These are phyloP conservation scores for Haematococcus lacustris DNA, from an alignment of 139 green algal species.

Conservation along the genomic window DNA sequence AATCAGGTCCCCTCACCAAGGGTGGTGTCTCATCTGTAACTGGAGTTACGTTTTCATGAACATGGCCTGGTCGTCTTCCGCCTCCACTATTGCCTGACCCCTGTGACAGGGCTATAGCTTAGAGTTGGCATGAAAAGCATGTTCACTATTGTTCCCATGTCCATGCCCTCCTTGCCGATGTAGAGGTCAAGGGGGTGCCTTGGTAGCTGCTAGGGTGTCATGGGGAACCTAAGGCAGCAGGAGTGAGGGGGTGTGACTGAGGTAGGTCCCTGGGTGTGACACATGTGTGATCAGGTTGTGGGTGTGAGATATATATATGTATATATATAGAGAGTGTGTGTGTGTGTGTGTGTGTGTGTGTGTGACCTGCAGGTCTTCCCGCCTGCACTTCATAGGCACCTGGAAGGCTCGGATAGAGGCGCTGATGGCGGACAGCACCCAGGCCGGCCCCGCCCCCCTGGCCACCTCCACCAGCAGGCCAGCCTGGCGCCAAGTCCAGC, in stretches of 20 bases:
- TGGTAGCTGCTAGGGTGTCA: not conserved
- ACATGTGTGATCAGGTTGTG: not conserved
- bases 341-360: not conserved
- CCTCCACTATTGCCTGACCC: too few species aligned
- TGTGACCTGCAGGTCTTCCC: constrained; percentile 20
- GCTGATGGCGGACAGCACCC: constrained; percentile 42
- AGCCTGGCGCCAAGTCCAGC: too few species aligned
- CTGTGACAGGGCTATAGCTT: too few species aligned
- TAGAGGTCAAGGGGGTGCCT: not conserved
- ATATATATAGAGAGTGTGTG: not conserved
- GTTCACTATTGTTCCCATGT: too few species aligned
- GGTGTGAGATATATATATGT: too few species aligned
- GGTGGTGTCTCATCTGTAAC: not conserved
- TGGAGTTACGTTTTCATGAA: not conserved
- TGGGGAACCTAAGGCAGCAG: not conserved
- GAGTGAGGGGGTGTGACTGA: not conserved
- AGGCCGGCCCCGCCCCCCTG: constrained; percentile 10
- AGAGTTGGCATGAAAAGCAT: too few species aligned
- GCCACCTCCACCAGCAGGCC: not conserved
- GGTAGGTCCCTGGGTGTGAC: not conserved
- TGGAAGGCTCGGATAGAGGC: constrained; percentile 74
- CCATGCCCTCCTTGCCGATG: too few species aligned
- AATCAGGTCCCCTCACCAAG: too few species aligned
- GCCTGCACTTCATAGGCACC: constrained; percentile 80
- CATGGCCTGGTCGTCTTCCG: too few species aligned